Evolutionary conservation across 148 eudicot genomes (phyloP), one percentile per base, ranked within the genome.

Genomic region (Rheum nobile): DNA sequence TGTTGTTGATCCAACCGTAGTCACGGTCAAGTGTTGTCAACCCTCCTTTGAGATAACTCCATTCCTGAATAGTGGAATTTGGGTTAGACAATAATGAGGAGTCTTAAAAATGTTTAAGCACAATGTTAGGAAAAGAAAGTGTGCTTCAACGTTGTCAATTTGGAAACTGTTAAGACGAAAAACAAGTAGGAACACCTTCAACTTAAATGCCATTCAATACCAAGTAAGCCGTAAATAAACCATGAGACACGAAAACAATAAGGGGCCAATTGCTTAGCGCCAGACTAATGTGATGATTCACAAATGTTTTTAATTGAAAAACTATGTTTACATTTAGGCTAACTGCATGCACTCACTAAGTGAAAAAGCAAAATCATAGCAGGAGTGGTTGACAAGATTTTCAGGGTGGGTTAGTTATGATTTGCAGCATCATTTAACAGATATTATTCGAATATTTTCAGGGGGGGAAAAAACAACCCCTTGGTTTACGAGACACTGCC

Each of bases 1-100:
- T 79, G 77, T 82, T 82, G 55, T 82, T 82, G 65, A 82, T 76
- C 85, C 82, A 79, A n/a, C 85, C 82, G 41, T 82, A 82, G 24
- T 82, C 85, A 14, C 82, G 71, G 68, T 82, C 85, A 32, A 82
- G 69, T 5, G 85, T 77, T 12, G 85, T 82, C 13, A 82, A 54
- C 39, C 85, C 85, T 61, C 82, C 85, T 74, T 82, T 77, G 48
- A 82, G 71, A 67, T 82, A 79, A 46, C 50, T 46, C 39, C 39
- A 37, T 37, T 37, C 39, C 39, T 37, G 6, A 37, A 37, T 37
- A 37, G 6, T 37, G 39, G 6, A 37, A 37, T 37, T 6, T 6
- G 4, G 39, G 39, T 37, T 37, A 37, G 39, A 37, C 6, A 19
- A 4, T 17, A n/a, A n/a, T n/a, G n/a, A n/a, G n/a, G n/a, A n/a